A percentile compares a stretch with the other conserved stretches of the same genome.
phyloP scores from a whole-genome alignment of 140 eudicot species.

The Stevia rebaudiana region DNA sequence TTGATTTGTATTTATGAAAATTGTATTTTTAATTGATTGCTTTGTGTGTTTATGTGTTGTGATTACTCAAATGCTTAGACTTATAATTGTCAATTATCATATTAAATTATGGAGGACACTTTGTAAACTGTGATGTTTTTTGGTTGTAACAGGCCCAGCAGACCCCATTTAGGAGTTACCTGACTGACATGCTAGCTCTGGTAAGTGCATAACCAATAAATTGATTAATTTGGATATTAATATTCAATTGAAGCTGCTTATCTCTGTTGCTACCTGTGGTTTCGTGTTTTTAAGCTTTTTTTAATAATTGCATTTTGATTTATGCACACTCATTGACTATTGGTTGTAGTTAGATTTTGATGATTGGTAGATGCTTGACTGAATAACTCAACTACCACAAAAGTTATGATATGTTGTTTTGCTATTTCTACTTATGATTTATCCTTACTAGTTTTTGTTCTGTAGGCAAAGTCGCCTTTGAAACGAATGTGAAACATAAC shows the following conservation, averaged over 20 bases:
- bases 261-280: not conserved
- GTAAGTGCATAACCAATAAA: slow-evolving; percentile 20
- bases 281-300: not conserved
- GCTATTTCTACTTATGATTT: not conserved
- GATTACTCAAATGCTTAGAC: not conserved
- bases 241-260: not conserved
- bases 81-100: too few relatives aligned
- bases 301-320: not conserved
- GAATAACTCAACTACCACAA: not conserved
- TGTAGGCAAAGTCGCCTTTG: not conserved
- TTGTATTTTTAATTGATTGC: not conserved
- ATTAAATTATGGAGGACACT: not conserved
- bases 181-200: slow-evolving; percentile 55
- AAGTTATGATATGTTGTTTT: not conserved
- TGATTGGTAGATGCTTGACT: not conserved
- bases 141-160: slow-evolving; percentile 51
- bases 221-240: not conserved
- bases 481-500: not conserved
- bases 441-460: not conserved
- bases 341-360: not conserved
- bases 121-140: not conserved
- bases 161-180: slow-evolving; percentile 71
- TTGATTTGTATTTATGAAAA: not conserved
- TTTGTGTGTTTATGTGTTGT: not conserved
- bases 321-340: not conserved